These are phyloP conservation scores for Albophoma yamanashiensis DNA, from an alignment of 2,329 filamentous ascomycete genomes.

Conservation along the genomic window DNA sequence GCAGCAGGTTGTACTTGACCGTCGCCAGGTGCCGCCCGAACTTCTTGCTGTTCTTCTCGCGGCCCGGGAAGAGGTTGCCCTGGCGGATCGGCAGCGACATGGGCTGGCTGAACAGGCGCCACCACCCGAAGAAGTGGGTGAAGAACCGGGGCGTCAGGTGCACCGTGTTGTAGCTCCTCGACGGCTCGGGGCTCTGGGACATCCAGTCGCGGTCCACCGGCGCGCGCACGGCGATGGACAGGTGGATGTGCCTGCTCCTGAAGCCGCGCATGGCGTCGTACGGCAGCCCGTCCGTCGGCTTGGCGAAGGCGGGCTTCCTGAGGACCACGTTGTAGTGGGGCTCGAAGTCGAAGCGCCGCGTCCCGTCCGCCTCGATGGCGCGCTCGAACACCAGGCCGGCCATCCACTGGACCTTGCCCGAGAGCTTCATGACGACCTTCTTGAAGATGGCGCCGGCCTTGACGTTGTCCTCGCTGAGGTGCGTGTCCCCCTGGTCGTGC, in stretches of 20 bases:
- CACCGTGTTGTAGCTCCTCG: constrained; percentile 90
- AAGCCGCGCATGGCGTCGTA: constrained; percentile 98
- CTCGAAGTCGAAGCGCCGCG: constrained; percentile 76
- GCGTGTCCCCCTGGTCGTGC: constrained; percentile 44
- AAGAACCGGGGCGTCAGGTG: constrained; percentile 94
- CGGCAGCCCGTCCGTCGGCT: constrained; percentile 38
- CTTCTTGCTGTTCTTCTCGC: constrained; percentile 96
- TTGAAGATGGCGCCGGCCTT: constrained; percentile 81
- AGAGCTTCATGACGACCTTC: constrained; percentile 98
- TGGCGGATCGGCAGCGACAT: constrained; percentile 93
- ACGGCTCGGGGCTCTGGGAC: constrained; percentile 61
- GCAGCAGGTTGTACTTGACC: constrained; percentile 90
- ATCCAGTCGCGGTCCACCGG: constrained; percentile 83
- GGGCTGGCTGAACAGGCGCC: constrained; percentile 88
- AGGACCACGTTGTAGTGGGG: constrained; percentile 88
- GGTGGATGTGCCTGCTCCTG: constrained; percentile 89
- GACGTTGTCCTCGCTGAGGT: constrained; percentile 51
- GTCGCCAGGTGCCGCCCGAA: constrained; percentile 96
- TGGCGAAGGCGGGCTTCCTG: constrained; percentile 67
- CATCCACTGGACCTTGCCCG: constrained; percentile 89
- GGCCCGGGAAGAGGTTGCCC: constrained; percentile 79
- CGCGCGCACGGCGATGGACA: constrained; percentile 84
- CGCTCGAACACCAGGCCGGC: constrained; percentile 88
- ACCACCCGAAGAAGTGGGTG: constrained; percentile 97
- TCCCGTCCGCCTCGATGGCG: constrained; percentile 59